These are phyloP conservation scores for Ophiobolus disseminans DNA, from an alignment of 2,329 filamentous ascomycete genomes.

Conservation along the genomic window DNA sequence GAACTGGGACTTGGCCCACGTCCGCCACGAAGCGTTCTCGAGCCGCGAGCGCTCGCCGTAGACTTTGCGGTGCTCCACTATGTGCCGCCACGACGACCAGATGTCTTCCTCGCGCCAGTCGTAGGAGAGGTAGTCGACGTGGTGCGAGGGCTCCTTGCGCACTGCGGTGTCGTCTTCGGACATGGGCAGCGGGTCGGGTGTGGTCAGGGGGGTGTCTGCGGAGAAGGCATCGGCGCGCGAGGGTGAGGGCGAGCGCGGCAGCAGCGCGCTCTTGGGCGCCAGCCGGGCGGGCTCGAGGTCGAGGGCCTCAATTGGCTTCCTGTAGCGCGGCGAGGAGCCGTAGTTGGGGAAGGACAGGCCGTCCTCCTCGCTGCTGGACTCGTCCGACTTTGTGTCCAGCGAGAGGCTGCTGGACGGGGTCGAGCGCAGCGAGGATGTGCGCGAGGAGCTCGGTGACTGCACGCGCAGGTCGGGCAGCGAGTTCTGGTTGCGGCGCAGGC, in stretches of 20 bases:
- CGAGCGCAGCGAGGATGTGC: slow-evolving; percentile 64
- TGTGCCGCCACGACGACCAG: slow-evolving; percentile 95
- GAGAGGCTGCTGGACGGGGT: slow-evolving; percentile 70
- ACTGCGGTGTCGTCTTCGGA: slow-evolving; percentile 83
- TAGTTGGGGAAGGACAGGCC: slow-evolving; percentile 57
- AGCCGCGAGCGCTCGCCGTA: slow-evolving; percentile 83
- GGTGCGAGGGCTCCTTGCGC: slow-evolving; percentile 76
- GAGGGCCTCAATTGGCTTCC: slow-evolving; percentile 17
- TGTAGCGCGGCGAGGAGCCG: slow-evolving; percentile 22
- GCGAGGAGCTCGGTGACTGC: slow-evolving; percentile 45
- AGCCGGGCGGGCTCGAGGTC: slow-evolving; percentile 47
- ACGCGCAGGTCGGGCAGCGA: slow-evolving; percentile 48
- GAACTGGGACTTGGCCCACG: slow-evolving; percentile 93
- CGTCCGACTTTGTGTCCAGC: slow-evolving; percentile 64
- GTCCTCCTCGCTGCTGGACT: slow-evolving; percentile 49
- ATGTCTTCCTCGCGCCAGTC: slow-evolving; percentile 96
- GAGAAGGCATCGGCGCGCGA: slow-evolving; percentile 60
- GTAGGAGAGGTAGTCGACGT: slow-evolving; percentile 95
- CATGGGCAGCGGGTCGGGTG: slow-evolving; percentile 61
- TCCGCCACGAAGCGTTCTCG: slow-evolving; percentile 97
- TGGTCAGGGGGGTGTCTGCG: slow-evolving; percentile 57
- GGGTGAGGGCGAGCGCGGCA: slow-evolving; percentile 52
- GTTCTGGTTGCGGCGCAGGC: slow-evolving; percentile 43
- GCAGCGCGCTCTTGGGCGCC: slow-evolving; percentile 41
- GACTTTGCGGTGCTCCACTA: slow-evolving; percentile 77